Percentiles rank a stretch among this genome's conserved stretches.
Evolutionary conservation across 306 rosid genomes (phyloP).

Genomic region (Vigna hirtella): DNA sequence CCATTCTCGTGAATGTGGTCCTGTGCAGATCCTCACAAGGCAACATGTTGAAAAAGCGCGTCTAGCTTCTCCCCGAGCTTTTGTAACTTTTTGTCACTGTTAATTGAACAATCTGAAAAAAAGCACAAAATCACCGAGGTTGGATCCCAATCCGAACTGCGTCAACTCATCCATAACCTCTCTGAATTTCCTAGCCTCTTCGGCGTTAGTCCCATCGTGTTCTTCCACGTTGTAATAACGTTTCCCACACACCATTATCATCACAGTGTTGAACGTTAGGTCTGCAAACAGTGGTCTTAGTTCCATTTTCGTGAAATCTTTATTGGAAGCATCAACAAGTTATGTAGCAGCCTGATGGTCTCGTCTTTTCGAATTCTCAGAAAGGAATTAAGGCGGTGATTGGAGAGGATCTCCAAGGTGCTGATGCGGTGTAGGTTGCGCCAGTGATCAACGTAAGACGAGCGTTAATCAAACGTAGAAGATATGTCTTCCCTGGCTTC

Average conservation of each 20-base stretch:
- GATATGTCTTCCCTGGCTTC: neutral
- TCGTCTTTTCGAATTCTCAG: conserved; percentile 52
- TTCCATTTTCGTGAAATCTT: conserved; percentile 47
- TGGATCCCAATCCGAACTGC: conserved; percentile 19
- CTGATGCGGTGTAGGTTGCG: conserved; percentile 79
- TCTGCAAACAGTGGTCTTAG: conserved; percentile 47
- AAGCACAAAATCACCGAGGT: conserved; percentile 52
- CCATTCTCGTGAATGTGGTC: too few species aligned
- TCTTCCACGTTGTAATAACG: conserved; percentile 57
- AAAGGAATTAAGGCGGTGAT: conserved; percentile 57
- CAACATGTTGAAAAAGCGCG: conserved; percentile 44
- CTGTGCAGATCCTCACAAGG: too few species aligned
- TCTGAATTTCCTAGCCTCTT: conserved; percentile 58
- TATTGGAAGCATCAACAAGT: neutral
- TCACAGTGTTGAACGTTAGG: conserved; percentile 64
- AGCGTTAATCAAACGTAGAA: neutral
- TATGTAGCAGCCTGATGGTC: conserved; percentile 44
- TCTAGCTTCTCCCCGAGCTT: conserved; percentile 46
- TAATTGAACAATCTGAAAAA: conserved; percentile 39
- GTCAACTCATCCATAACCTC: conserved; percentile 44
- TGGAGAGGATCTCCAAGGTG: conserved; percentile 64
- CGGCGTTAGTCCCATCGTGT: conserved; percentile 37
- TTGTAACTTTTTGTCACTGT: conserved; percentile 32
- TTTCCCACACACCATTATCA: conserved; percentile 78
- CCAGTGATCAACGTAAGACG: conserved; percentile 76